Evolutionary conservation across 495 filamentous ascomycete genomes (phyloP), one percentile per base, ranked within the genome.

Genomic region (Bathelium albidoporum): DNA sequence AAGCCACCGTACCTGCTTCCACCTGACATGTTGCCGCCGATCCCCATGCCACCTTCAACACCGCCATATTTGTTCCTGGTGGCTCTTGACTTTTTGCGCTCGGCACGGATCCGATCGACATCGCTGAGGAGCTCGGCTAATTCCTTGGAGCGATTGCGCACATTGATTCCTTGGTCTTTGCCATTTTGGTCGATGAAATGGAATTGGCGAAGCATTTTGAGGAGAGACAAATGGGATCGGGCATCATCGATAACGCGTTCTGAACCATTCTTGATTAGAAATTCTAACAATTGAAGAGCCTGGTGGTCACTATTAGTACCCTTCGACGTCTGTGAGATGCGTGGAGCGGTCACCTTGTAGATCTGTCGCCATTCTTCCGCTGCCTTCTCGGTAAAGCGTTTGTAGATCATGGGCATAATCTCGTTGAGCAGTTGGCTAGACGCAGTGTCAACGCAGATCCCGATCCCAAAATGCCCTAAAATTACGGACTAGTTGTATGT

Each of bases 341-440:
- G 5, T 9, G 24, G 45, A 24, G 12, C 29, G 60, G 45, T 5
- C 69, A 87, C 86, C 81, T 99, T 99, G 80, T 97, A 99, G 65
- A 97, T 99, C 74, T 99, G 94, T 66, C 95, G 85, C 94, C 94
- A 99, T 75, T 99, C 94, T 73, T 99, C 94, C 52, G 95, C 91
- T 22, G 90, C 82, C 78, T 99, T 99, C 73, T 99, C 94, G 61
- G 94, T 99, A 71, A 99, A 99, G 58, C 94, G 88, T 72, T 95
- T 95, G 80, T 99, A 99, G 68, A 99, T 96, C 89, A 99, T 89
- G 55, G 94, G 94, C 94, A 99, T 99, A 72, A 99, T 97, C 75
- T 99, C 94, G 73, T 96, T 97, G 36, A 99, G 88, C 44, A 91
- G 82, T 85, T 96, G 91, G 72, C 94, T 98, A 69, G 26, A 14